Evolutionary conservation across 1,139 yeast genomes (phyloP).

Genomic region (Blastobotrys malaysiensis): DNA sequence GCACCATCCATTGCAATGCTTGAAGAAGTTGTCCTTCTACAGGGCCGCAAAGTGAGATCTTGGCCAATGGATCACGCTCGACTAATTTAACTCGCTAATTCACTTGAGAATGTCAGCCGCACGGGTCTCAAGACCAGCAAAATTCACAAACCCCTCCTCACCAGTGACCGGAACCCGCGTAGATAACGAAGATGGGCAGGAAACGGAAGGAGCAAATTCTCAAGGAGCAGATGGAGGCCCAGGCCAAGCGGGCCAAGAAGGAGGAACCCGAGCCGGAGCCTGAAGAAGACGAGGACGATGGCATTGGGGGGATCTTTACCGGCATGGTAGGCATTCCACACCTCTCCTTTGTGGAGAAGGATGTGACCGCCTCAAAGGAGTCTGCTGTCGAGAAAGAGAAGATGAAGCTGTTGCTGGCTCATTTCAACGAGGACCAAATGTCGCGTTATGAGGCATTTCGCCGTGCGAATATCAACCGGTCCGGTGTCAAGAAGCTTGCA

Average conservation of each 20-base stretch:
- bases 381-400: conserved; percentile 41
- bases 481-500: conserved; percentile 76
- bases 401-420: conserved; percentile 60
- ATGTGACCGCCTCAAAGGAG: conserved; percentile 13
- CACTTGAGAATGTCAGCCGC: too few relatives aligned
- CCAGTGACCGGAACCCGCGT: background rate
- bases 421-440: conserved; percentile 78
- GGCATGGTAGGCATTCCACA: conserved; percentile 10
- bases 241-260: conserved; percentile 8
- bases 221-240: conserved; percentile 1
- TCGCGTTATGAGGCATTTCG: conserved; percentile 83
- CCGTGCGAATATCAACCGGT: conserved; percentile 72
- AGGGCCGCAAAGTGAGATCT: too few relatives aligned
- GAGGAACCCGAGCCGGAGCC: conserved; percentile 25
- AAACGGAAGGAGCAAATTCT: conserved; percentile 2
- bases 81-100: too few relatives aligned
- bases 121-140: background rate
- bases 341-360: conserved; percentile 11
- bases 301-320: conserved; percentile 14
- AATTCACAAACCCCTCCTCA: background rate
- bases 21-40: too few relatives aligned
- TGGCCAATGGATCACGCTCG: too few relatives aligned
- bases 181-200: background rate
- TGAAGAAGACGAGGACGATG: conserved; percentile 37
- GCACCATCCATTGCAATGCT: too few relatives aligned